Evolutionary conservation across 208 protist species (phyloP), one percentile per base, ranked within the genome.

Genomic region (Wallacemonas sp.): DNA sequence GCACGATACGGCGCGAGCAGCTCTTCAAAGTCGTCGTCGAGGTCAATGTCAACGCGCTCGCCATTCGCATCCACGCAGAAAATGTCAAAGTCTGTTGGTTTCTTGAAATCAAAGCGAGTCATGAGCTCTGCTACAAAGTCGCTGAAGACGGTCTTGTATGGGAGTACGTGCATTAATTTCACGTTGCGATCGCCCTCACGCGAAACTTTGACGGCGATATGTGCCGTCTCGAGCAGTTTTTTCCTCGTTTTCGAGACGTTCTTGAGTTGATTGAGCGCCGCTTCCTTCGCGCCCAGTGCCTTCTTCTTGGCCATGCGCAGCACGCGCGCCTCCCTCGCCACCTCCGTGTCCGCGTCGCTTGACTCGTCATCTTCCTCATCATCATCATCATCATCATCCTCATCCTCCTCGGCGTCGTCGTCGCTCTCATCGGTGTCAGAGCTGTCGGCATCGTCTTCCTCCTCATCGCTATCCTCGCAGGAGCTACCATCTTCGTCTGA

Each of bases 21-120:
- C 30, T 68, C 58, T 15, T 79, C 67, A 56, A 92, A 89, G 72
- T 90, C 88, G 11, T 79, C 68, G 61, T 68, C 56, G 21, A 86
- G 66, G 47, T 95, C 88, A 77, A 95, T 92, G 64, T 95, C 88
- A 2, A 91, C 77, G 17, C 77, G 83, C 39, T 95, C 88, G 19
- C 83, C 82, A 8, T 67, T 63, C 15, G 63, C 59, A 51, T 95
- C 85, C 26, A 92, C 73, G 53, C 79, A 87, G 70, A 90, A 95
- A 71, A 95, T 80, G 64, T 91, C 84, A 63, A 95, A 95, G 58
- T 92, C 88, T 9, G 60, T 65, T 14, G 74, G 30, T 22, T 79
- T 56, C 28, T 49, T 63, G 61, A 90, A 95, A 22, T 72, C 67
- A 51, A 92, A 95, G 28, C 88, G 88, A 4, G 39, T 54, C 83